Conservation (phyloP, 1,284 basidiomycete species). For the Ustilago bromivora region DNA sequence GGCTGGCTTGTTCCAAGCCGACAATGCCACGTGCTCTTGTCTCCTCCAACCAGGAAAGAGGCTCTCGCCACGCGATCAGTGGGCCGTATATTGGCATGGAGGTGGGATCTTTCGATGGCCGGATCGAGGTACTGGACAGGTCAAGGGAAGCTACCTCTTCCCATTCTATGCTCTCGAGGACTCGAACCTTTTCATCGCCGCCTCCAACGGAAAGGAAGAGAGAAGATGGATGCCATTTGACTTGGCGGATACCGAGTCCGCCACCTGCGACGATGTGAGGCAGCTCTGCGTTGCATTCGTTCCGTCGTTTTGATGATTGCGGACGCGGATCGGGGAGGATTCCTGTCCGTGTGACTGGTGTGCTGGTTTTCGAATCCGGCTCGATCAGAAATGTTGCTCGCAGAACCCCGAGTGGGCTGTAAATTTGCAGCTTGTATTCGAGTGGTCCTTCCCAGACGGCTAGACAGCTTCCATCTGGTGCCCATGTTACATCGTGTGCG, state of each 20-base stretch:
- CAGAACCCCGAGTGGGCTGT: slow-evolving; percentile 79
- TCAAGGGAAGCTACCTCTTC: slow-evolving; percentile 30
- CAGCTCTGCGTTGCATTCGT: slow-evolving; percentile 17
- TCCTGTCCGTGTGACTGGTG: slow-evolving; percentile 31
- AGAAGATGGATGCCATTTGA: slow-evolving; percentile 67
- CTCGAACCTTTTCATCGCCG: slow-evolving; percentile 66
- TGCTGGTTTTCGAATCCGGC: slow-evolving; percentile 30
- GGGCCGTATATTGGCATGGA: slow-evolving; percentile 24
- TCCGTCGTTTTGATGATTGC: slow-evolving; percentile 16
- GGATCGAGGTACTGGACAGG: slow-evolving; percentile 28
- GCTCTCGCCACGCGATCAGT: slow-evolving; percentile 62
- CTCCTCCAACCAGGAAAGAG: slow-evolving; percentile 62
- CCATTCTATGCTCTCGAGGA: slow-evolving; percentile 47
- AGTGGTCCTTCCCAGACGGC: slow-evolving; percentile 81
- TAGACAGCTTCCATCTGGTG: slow-evolving; percentile 82
- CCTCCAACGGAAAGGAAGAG: slow-evolving; percentile 68
- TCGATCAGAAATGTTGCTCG: slow-evolving; percentile 76
- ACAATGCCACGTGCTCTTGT: slow-evolving; percentile 67
- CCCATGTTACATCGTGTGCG: slow-evolving; percentile 80
- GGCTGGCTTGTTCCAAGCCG: slow-evolving; percentile 42
- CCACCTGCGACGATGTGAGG: slow-evolving; percentile 44
- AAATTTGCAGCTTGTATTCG: slow-evolving; percentile 83
- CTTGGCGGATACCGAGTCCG: slow-evolving; percentile 65
- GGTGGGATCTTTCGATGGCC: slow-evolving; percentile 13
- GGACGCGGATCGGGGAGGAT: slow-evolving; percentile 21